These are phyloP conservation scores for Trypanosoma congolense DNA, from an alignment of 208 protist species.

Conservation along the genomic window DNA sequence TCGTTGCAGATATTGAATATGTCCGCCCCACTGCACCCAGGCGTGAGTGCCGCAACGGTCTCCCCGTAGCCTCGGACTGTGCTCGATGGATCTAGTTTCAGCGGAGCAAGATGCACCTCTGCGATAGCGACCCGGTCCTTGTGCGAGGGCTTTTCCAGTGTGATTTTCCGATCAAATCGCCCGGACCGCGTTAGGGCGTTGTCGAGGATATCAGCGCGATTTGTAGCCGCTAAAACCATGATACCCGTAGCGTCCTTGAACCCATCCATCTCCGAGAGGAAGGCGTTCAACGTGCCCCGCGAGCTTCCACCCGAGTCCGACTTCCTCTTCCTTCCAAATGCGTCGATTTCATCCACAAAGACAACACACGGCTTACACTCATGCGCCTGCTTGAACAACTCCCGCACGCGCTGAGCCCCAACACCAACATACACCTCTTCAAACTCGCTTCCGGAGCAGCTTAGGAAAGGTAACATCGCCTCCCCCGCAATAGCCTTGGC, in stretches of 20 bases:
- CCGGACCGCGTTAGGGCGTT: constrained; percentile 95
- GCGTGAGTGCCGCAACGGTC: constrained; percentile 77
- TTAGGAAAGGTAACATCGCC: constrained; percentile 94
- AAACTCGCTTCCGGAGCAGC: constrained; percentile 91
- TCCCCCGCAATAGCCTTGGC: constrained; percentile 86
- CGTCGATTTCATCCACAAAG: constrained; percentile 98
- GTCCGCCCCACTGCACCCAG: constrained; percentile 95
- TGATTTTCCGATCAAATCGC: constrained; percentile 89
- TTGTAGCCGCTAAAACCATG: constrained; percentile 97
- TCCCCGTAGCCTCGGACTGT: constrained; percentile 47
- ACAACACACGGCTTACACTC: constrained; percentile 94
- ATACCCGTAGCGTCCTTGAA: constrained; percentile 92
- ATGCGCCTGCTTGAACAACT: constrained; percentile 91
- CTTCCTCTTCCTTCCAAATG: constrained; percentile 83
- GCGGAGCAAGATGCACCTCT: constrained; percentile 83
- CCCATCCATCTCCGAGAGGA: constrained; percentile 98
- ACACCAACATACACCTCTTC: constrained; percentile 97
- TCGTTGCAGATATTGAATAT: constrained; percentile 98
- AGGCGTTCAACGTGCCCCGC: constrained; percentile 95
- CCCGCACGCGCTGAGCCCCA: constrained; percentile 90
- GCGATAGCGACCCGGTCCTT: constrained; percentile 94
- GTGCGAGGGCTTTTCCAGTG: constrained; percentile 91
- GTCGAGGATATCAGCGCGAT: constrained; percentile 96
- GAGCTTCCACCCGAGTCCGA: constrained; percentile 58
- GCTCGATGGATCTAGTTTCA: constrained; percentile 68